These are phyloP conservation scores for Tetradesmus lagerheimii DNA, from an alignment of 139 green algal genomes.

Conservation along the genomic window DNA sequence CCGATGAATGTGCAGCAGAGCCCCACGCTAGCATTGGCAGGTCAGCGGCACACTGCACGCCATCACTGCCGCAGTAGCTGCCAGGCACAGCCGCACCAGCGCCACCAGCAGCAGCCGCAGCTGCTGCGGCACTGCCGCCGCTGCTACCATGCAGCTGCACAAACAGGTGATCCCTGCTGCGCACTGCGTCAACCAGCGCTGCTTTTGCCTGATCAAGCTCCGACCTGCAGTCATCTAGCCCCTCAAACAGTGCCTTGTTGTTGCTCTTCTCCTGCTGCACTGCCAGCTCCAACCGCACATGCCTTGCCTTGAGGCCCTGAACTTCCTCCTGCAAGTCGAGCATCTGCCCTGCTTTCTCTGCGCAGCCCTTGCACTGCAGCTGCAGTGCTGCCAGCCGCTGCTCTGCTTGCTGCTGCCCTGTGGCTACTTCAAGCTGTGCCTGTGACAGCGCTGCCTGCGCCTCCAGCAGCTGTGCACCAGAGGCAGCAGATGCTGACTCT, in stretches of 20 bases:
- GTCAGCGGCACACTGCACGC: background rate
- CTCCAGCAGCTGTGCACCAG: conserved; percentile 31
- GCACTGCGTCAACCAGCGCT: background rate
- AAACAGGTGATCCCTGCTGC: conserved; percentile 22
- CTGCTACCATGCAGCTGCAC: conserved; percentile 2
- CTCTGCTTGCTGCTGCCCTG: conserved; percentile 3
- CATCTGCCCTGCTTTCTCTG: conserved; percentile 32
- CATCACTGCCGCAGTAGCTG: background rate
- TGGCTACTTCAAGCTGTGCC: background rate
- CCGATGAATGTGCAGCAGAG: background rate
- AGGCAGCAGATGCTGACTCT: conserved; percentile 8
- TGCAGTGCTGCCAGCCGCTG: background rate
- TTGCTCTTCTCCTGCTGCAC: conserved; percentile 6
- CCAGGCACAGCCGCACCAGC: background rate
- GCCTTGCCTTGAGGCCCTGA: background rate
- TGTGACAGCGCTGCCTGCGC: conserved; percentile 22
- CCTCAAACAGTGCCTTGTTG: background rate
- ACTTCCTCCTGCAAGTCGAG: conserved; percentile 9
- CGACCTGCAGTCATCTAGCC: background rate
- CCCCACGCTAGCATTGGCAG: background rate
- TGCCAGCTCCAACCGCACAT: background rate
- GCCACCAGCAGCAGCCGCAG: background rate
- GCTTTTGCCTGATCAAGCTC: conserved; percentile 15
- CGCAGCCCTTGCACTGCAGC: conserved; percentile 27
- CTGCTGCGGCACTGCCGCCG: background rate